Base-by-base conservation (phyloP, 805 yeast species). In the Candida quercuum region DNA sequence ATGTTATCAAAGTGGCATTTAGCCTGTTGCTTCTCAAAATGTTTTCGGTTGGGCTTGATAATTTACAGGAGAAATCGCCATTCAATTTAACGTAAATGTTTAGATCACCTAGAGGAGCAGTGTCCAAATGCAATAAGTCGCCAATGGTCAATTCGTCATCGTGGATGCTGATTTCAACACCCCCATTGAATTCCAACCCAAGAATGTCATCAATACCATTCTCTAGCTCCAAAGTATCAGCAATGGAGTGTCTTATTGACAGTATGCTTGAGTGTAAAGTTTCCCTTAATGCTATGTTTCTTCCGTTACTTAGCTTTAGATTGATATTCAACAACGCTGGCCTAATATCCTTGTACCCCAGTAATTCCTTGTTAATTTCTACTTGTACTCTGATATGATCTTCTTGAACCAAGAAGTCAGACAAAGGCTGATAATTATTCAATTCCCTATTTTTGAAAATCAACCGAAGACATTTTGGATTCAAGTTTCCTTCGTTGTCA, bases 61-160 rank as follows among this genome's bases (percentile, higher is more conserved):
- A 59, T 24, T 46, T 52, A 12, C 59, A 45, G 28, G 44, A 44
- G 38, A 57, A 52, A 34, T 54, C 58, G 14, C 43, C 36, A 1
- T 28, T 28, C 10, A 43, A 29, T 6, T 41, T 48, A 2, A 59
- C 48, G 12, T 58, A 54, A 37, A 64, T 49, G 31, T 48, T 50
- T 18, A 57, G 33, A 3, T 42, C 44, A 10, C 53, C 54, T 5
- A 47, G 41, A 3, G 70, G 70, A 0, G 60, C 53, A 20, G 58
- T 55, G 45, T 64, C 69, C n/a, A 61, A 39, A 1, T 56, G 48
- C n/a, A 66, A 30, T 1, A 59, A 28, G 9, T 62, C 55, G 3
- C 48, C 36, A 2, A 66, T 30, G 3, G 60, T 42, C 24, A 42
- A 19, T 16, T 50, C 54, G 17, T 54, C 41, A 30, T 47, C 28